Evolutionary conservation across 2,329 filamentous ascomycete genomes (phyloP).

Genomic region (Claviceps sp.): DNA sequence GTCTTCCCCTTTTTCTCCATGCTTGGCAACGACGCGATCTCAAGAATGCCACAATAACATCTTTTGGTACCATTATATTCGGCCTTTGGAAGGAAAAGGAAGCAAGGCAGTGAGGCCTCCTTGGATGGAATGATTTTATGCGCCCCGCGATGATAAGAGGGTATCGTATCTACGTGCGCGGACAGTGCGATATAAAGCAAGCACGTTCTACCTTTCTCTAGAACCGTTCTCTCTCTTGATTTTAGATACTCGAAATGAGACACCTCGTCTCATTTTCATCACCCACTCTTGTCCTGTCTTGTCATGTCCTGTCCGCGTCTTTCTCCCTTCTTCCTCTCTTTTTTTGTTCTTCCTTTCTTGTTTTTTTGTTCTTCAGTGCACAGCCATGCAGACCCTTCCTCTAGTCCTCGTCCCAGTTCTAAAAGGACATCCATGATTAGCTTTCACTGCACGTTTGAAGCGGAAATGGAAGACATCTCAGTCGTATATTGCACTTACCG

Average conservation of each 20-base stretch:
- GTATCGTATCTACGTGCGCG: background rate
- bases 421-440: background rate
- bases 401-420: constrained; percentile 54
- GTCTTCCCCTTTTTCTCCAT: too few relatives aligned
- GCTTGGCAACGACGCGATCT: too few relatives aligned
- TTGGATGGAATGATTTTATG: background rate
- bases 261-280: too few relatives aligned
- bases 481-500: constrained; percentile 29
- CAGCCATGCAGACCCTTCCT: constrained; percentile 11
- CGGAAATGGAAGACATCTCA: background rate
- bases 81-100: too few relatives aligned
- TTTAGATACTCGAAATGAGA: too few relatives aligned
- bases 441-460: background rate
- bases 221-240: background rate
- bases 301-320: background rate
- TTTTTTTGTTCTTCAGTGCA: background rate
- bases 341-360: background rate
- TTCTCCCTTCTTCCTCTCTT: background rate
- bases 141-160: background rate
- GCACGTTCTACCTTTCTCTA: background rate
- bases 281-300: too few relatives aligned
- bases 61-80: too few relatives aligned
- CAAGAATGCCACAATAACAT: too few relatives aligned
- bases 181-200: background rate
- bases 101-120: background rate